These are phyloP conservation scores for Pleurotus cornucopiae DNA, from an alignment of 768 basidiomycete genomes.

Conservation along the genomic window DNA sequence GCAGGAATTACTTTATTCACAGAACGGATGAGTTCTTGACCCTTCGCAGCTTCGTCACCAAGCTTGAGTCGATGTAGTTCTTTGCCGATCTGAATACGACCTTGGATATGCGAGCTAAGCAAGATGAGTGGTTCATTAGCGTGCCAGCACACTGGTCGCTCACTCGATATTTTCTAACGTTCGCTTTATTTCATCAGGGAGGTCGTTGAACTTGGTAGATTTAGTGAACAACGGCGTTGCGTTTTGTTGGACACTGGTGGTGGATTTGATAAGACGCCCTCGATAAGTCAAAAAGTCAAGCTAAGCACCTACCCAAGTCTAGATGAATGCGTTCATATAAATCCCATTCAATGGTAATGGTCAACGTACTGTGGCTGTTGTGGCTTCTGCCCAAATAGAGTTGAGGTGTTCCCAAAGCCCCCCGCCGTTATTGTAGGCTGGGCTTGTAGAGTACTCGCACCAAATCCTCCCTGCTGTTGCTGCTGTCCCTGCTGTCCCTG, in stretches of 20 bases:
- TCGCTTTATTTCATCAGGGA: constrained; percentile 65
- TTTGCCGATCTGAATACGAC: constrained; percentile 75
- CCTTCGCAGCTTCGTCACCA: constrained; percentile 70
- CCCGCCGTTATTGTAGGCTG: constrained; percentile 27
- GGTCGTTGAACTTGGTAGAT: constrained; percentile 78
- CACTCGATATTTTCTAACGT: constrained; percentile 72
- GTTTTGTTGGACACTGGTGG: constrained; percentile 15
- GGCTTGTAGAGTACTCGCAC: constrained; percentile 20
- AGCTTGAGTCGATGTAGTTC: constrained; percentile 74
- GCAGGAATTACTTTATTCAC: constrained; percentile 54
- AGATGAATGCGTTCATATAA: constrained; percentile 1
- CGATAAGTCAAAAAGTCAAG: constrained; percentile 1
- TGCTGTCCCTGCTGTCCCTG: constrained; percentile 18
- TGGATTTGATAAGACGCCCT: neutral
- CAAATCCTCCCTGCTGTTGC: constrained; percentile 16
- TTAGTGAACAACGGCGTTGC: constrained; percentile 41
- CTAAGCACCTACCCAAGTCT: constrained; percentile 16
- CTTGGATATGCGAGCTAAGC: constrained; percentile 64
- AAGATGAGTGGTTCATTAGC: constrained; percentile 10
- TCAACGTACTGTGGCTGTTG: constrained; percentile 25
- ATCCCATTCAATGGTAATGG: neutral
- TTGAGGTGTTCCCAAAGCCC: constrained; percentile 17
- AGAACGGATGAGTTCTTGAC: constrained; percentile 61
- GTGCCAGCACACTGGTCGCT: constrained; percentile 15
- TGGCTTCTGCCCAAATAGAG: constrained; percentile 27